Percentiles rank a stretch among this genome's conserved stretches.
Evolutionary conservation across 2,329 filamentous ascomycete genomes (phyloP).

Genomic region (Claviceps spartinae): DNA sequence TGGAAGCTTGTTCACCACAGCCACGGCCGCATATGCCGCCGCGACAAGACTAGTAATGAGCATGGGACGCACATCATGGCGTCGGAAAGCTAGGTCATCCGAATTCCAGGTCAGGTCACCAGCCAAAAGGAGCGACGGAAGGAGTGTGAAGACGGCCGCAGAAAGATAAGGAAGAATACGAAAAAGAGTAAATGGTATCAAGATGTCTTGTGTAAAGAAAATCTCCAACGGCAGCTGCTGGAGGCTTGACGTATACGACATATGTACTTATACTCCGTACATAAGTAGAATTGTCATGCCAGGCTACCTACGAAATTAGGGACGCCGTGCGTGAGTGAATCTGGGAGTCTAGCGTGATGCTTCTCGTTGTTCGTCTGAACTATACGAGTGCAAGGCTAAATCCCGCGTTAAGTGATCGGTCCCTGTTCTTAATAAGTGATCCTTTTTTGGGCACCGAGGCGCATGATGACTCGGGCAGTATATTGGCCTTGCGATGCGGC

Average conservation of each 20-base stretch:
- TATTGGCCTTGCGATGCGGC: not conserved
- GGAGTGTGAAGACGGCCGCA: not conserved
- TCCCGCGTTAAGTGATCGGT: not conserved
- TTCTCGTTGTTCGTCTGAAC: too few relatives aligned
- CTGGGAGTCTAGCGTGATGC: too few relatives aligned
- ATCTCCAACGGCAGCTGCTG: not conserved
- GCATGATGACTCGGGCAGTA: not conserved
- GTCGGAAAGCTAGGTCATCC: not conserved
- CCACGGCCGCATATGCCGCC: conserved; percentile 15
- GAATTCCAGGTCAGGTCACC: not conserved
- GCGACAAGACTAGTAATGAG: conserved; percentile 7
- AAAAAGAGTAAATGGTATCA: not conserved
- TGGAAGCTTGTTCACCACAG: conserved; percentile 21
- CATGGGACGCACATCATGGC: conserved; percentile 6
- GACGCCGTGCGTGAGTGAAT: too few relatives aligned
- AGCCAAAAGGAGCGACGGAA: not conserved
- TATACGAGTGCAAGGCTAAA: too few relatives aligned
- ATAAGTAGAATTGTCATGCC: too few relatives aligned
- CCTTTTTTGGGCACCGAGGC: not conserved
- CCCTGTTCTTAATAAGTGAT: not conserved
- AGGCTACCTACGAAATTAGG: too few relatives aligned
- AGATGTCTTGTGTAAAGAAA: too few relatives aligned
- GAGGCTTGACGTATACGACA: not conserved
- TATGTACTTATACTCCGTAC: too few relatives aligned
- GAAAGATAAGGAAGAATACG: not conserved